A percentile compares a stretch with the other conserved stretches of the same genome.
Evolutionary conservation across 352 stramenopile species (phyloP).

Genomic region (Peronosclerospora sorghi): DNA sequence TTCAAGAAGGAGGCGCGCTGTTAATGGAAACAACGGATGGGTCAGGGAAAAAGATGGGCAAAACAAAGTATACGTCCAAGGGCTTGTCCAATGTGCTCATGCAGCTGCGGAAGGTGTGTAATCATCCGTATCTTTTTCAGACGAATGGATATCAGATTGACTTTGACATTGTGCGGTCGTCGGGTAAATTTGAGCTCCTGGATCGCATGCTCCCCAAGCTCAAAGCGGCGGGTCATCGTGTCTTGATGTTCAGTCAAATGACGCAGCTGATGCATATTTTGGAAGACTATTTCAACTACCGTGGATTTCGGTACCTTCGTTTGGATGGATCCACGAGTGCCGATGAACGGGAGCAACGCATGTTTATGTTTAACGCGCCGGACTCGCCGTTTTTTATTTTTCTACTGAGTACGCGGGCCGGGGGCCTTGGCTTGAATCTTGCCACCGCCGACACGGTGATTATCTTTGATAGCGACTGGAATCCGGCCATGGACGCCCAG

Average conservation of each 20-base stretch:
- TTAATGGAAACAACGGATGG: slow-evolving; percentile 66
- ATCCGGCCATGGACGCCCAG: slow-evolving; percentile 94
- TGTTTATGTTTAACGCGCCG: slow-evolving; percentile 96
- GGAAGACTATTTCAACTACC: slow-evolving; percentile 85
- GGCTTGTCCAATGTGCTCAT: slow-evolving; percentile 82
- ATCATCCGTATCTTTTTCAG: slow-evolving; percentile 84
- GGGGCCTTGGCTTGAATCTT: slow-evolving; percentile 96
- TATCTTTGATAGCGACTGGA: slow-evolving; percentile 99
- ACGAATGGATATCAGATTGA: slow-evolving; percentile 77
- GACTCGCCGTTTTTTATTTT: slow-evolving; percentile 92
- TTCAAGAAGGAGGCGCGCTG: slow-evolving; percentile 78
- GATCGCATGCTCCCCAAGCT: slow-evolving; percentile 95
- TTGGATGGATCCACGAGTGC: slow-evolving; percentile 95
- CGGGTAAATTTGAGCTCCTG: slow-evolving; percentile 92
- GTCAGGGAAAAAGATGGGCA: slow-evolving; percentile 53
- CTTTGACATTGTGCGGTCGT: slow-evolving; percentile 78
- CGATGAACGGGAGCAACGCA: slow-evolving; percentile 93
- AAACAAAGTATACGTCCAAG: slow-evolving; percentile 79
- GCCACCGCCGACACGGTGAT: slow-evolving; percentile 97
- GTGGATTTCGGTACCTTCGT: slow-evolving; percentile 89
- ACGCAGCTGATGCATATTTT: slow-evolving; percentile 85
- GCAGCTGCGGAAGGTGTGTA: slow-evolving; percentile 84
- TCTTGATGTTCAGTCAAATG: slow-evolving; percentile 89
- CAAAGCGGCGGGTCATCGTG: slow-evolving; percentile 84
- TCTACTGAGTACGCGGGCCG: slow-evolving; percentile 93